Conservation (phyloP, 2,329 filamentous ascomycete genomes). For the Nigrospora osmanthi region DNA sequence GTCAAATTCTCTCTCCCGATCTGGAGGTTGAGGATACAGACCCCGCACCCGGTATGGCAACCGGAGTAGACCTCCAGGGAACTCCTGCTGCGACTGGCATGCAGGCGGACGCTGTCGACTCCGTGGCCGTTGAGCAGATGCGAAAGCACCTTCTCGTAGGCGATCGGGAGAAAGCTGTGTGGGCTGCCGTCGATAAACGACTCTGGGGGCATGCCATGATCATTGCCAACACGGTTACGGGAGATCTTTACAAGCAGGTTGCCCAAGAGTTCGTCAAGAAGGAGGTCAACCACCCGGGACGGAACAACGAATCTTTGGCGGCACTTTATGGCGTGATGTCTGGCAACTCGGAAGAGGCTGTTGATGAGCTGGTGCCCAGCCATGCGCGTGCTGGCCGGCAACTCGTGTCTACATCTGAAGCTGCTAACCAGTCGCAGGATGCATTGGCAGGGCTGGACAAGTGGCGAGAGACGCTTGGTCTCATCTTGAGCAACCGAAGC, state of each 20-base stretch:
- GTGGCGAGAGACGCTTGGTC: conserved; percentile 83
- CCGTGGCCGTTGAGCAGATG: conserved; percentile 61
- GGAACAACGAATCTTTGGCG: conserved; percentile 79
- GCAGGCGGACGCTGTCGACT: conserved; percentile 61
- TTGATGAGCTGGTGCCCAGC: conserved; percentile 89
- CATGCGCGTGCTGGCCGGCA: conserved; percentile 89
- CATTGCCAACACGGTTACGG: conserved; percentile 65
- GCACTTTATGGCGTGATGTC: conserved; percentile 91
- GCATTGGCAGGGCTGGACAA: conserved; percentile 80
- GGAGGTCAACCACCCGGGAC: conserved; percentile 76
- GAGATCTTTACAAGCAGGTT: conserved; percentile 85
- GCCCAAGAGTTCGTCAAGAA: conserved; percentile 92
- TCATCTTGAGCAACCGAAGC: conserved; percentile 85
- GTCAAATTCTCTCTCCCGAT: conserved; percentile 63
- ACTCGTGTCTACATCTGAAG: conserved; percentile 70
- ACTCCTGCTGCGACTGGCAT: conserved; percentile 28
- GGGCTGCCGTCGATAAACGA: conserved; percentile 86
- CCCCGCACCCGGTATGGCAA: conserved; percentile 12
- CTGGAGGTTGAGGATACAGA: conserved; percentile 20
- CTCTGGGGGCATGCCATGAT: conserved; percentile 96
- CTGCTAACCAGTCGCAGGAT: conserved; percentile 56
- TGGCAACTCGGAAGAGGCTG: conserved; percentile 87
- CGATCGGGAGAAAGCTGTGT: conserved; percentile 84
- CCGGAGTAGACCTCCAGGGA: conserved; percentile 28
- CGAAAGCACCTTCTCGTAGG: conserved; percentile 68